Base-by-base conservation (phyloP, 495 filamentous ascomycete species). In the Aeminium ludgeri region DNA sequence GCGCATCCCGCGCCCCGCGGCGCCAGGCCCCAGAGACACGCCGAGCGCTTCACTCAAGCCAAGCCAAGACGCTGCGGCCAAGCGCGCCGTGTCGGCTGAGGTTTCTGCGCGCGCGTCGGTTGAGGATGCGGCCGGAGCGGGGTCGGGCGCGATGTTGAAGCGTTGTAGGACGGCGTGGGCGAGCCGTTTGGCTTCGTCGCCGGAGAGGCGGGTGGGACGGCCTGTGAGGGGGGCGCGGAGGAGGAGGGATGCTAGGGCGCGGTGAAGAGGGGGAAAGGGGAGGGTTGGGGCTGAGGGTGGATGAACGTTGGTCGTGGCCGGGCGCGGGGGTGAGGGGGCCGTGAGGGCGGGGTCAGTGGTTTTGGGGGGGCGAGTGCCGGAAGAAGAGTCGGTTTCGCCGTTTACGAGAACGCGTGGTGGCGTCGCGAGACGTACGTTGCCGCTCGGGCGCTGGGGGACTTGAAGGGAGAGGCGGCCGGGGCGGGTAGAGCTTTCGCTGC, bases 381-480 rank as follows among this genome's bases (percentile, higher is more conserved):
- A n/a, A n/a, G n/a, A n/a, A n/a, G n/a, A n/a, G n/a, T n/a, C n/a
- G n/a, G 34, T n/a, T 25, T 50, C 36, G 10, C 38, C 39, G 30
- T 46, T 47, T 10, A 51, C 33, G 0, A 47, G 44, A 5, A 44
- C 43, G 17, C 34, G 38, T 20, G 51, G 42, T 11, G 45, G 36
- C 15, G 39, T 87, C 0, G 82, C 82, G 15, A 89, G 71, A 15
- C 82, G 68, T 1, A 93, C 79, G 8, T 80, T 69, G 0, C 74
- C 80, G 2, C 82, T 78, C 8, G 73, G 59, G 43, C 81, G 72
- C 53, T 77, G 70, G 1, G 85, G 85, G 7, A 91, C 85, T 55
- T 89, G 85, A 2, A 93, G 63, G 31, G 80, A 80, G 16, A 93
- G 66, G 36, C 76, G 67, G 38, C 62, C 66, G 1, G 66, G 56